A percentile compares a stretch with the other conserved stretches of the same genome.
Conservation (phyloP, 768 basidiomycete species). For the Postia placenta region DNA sequence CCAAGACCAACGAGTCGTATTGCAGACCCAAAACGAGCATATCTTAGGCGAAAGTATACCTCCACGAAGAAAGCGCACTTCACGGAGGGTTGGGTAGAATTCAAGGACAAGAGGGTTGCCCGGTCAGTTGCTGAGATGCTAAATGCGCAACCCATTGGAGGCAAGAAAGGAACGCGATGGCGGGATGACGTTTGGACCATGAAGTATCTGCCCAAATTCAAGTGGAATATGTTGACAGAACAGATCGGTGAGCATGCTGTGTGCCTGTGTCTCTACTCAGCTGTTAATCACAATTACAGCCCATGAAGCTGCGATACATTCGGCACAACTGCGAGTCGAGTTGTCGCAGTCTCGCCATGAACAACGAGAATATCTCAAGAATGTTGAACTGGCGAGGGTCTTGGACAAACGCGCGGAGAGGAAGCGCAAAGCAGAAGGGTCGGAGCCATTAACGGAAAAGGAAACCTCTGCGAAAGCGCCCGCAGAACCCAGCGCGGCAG, state of each 20-base stretch:
- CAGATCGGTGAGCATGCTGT: conserved; percentile 81
- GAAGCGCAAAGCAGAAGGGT: conserved; percentile 25
- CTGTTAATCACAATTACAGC: conserved; percentile 39
- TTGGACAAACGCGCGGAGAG: conserved; percentile 74
- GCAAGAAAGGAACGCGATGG: conserved; percentile 87
- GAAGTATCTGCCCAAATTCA: conserved; percentile 97
- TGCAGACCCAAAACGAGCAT: conserved; percentile 81
- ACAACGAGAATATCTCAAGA: conserved; percentile 88
- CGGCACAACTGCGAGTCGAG: conserved; percentile 87
- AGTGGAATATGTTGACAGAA: conserved; percentile 98
- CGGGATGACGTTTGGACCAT: conserved; percentile 99
- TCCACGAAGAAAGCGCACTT: conserved; percentile 83
- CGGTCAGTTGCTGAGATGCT: conserved; percentile 90
- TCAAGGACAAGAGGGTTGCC: conserved; percentile 89
- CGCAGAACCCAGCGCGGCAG: background rate
- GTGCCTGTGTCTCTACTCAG: background rate
- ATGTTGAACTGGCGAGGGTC: conserved; percentile 88
- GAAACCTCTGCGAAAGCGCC: background rate
- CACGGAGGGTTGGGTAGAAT: conserved; percentile 98
- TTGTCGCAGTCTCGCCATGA: conserved; percentile 82
- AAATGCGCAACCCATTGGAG: conserved; percentile 93
- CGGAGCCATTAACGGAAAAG: conserved; percentile 16
- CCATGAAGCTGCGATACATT: conserved; percentile 85
- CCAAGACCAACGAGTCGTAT: background rate
- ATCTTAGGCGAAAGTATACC: conserved; percentile 75